Evolutionary conservation across 2,329 filamentous ascomycete species (phyloP).

Genomic region (Ceratocystis cubensis): DNA sequence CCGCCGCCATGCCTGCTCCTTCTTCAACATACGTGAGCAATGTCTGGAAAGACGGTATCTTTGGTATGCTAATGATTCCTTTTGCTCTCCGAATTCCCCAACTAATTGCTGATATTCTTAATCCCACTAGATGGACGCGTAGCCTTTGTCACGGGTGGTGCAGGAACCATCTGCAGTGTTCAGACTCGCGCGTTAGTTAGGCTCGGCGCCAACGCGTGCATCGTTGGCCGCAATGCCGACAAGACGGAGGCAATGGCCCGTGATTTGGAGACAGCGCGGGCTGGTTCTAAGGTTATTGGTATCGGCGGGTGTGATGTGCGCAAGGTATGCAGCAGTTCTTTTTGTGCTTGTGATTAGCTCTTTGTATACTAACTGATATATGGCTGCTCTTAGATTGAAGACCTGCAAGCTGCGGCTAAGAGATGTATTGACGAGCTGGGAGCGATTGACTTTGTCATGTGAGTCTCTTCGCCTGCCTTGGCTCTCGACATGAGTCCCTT

Average conservation of each 20-base stretch:
- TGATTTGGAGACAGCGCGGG: conserved; percentile 67
- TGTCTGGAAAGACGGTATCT: conserved; percentile 78
- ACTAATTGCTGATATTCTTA: neutral
- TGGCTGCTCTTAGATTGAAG: conserved; percentile 37
- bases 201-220: conserved; percentile 85
- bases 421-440: conserved; percentile 73
- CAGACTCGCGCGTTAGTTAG: conserved; percentile 86
- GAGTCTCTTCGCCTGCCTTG: conserved; percentile 27
- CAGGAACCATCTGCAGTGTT: conserved; percentile 84
- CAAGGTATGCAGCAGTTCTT: conserved; percentile 38
- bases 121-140: conserved; percentile 59
- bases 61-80: conserved; percentile 43
- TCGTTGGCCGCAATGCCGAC: conserved; percentile 75
- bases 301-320: conserved; percentile 72
- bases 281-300: conserved; percentile 73
- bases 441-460: conserved; percentile 86
- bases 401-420: conserved; percentile 61
- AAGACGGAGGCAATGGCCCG: conserved; percentile 74
- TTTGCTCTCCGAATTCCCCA: neutral
- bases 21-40: conserved; percentile 66
- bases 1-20: conserved; percentile 48
- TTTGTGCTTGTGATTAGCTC: conserved; percentile 3
- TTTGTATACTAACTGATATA: neutral
- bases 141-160: conserved; percentile 88
- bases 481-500: neutral